Evolutionary conservation across 345 rosid genomes (phyloP).

Genomic region (Pseudoturritis turrita): DNA sequence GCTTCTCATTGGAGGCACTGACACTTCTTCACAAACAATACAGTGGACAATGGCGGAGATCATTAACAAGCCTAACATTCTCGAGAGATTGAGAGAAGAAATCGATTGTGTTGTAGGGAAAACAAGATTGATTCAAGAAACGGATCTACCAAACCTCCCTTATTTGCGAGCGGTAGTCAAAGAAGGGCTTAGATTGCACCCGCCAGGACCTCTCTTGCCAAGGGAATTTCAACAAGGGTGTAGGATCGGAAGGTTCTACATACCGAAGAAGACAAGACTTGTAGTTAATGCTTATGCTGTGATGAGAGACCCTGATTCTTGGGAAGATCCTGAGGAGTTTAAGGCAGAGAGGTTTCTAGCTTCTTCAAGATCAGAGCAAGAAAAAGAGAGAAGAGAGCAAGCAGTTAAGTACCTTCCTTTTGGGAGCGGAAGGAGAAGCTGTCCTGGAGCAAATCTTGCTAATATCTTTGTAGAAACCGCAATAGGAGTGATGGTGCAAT

Average conservation of each 20-base stretch:
- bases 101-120: conserved; percentile 42
- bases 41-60: conserved; percentile 66
- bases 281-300: conserved; percentile 53
- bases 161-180: conserved; percentile 54
- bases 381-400: conserved; percentile 35
- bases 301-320: conserved; percentile 50
- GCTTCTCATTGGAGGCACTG: conserved; percentile 52
- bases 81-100: conserved; percentile 50
- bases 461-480: background rate
- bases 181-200: conserved; percentile 68
- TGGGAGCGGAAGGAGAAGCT: conserved; percentile 60
- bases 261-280: conserved; percentile 48
- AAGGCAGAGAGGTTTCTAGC: conserved; percentile 47
- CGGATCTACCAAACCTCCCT: conserved; percentile 46
- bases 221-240: conserved; percentile 49
- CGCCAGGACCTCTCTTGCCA: conserved; percentile 41
- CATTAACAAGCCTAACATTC: conserved; percentile 43
- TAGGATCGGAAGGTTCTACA: conserved; percentile 39
- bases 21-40: conserved; percentile 38
- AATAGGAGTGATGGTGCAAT: conserved; percentile 20
- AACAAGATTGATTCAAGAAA: conserved; percentile 50
- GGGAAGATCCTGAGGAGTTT: conserved; percentile 56
- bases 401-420: conserved; percentile 50
- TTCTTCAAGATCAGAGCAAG: conserved; percentile 5
- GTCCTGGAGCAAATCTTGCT: conserved; percentile 55